These are phyloP conservation scores for Neoarthrinium moseri DNA, from an alignment of 2,329 filamentous ascomycete genomes.

Conservation along the genomic window DNA sequence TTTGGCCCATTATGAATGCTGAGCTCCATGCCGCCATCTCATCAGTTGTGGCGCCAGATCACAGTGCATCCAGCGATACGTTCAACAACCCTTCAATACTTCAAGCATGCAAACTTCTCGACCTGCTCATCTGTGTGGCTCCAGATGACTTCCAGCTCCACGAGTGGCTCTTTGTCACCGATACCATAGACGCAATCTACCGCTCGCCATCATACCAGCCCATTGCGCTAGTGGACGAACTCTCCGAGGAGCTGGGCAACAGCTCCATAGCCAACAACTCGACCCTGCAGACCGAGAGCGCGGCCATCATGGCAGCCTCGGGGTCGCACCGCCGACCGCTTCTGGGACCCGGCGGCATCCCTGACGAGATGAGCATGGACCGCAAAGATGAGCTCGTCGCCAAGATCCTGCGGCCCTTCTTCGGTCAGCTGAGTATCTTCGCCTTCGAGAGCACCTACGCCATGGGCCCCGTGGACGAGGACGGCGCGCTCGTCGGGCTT, in stretches of 20 bases:
- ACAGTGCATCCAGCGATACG: conserved; percentile 63
- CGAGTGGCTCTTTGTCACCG: conserved; percentile 96
- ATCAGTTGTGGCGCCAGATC: conserved; percentile 67
- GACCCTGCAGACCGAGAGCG: conserved; percentile 15
- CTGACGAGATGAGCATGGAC: conserved; percentile 56
- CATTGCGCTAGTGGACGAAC: conserved; percentile 77
- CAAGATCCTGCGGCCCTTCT: conserved; percentile 81
- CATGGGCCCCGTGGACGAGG: conserved; percentile 69
- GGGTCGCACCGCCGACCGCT: conserved; percentile 42
- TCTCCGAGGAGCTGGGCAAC: conserved; percentile 67
- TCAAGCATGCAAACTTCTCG: conserved; percentile 91
- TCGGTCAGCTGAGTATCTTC: conserved; percentile 87
- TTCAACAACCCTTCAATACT: conserved; percentile 77
- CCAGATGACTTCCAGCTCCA: conserved; percentile 98
- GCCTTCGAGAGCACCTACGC: conserved; percentile 92
- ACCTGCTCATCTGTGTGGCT: conserved; percentile 79
- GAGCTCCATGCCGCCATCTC: conserved; percentile 81
- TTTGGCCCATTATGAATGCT: conserved; percentile 88
- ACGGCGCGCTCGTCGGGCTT: conserved; percentile 61
- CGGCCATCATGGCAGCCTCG: conserved; percentile 7
- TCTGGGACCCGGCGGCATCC: conserved; percentile 51
- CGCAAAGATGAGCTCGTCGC: conserved; percentile 68
- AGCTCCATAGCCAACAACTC: conserved; percentile 28
- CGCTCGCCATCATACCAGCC: conserved; percentile 67
- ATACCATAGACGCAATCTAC: conserved; percentile 95